Evolutionary conservation across 345 rosid species (phyloP), one percentile per base, ranked within the genome.

Genomic region (Stellera chamaejasme): DNA sequence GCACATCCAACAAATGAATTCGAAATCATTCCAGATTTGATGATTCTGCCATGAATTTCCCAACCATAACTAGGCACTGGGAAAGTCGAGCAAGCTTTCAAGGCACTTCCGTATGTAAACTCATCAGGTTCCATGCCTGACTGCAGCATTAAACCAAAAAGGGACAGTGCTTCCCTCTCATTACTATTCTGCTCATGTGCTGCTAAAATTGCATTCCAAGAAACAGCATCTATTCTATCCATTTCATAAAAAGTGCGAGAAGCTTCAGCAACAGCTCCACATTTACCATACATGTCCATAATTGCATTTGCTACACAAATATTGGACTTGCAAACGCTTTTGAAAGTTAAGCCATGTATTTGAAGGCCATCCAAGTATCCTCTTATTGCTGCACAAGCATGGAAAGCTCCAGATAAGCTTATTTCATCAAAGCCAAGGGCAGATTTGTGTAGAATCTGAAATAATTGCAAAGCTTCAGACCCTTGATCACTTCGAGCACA

Each of bases 201-300:
- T 45, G 99, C 77, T 48, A 92, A 88, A 50, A 92, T 70, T 39
- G 97, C 89, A 68, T 92, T 92, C 99, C 99, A 92, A 49, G 97
- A 84, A 49, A 92, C 84, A 47, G 77, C 83, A 72, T 92, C 96
- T 54, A 87, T 79, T 68, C 63, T 73, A 23, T 69, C 72, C 99
- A 92, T 89, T 75, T 81, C 91, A 64, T 81, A 59, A 47, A 88
- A 86, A 45, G 82, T 59, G 23, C 44, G 9, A 63, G 70, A 72
- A 13, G 94, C 97, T 72, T 89, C 99, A 13, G 14, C 44, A 27
- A 89, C 52, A 69, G 82, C 87, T 74, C 84, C 76, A 53, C 96
- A 82, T 79, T 86, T 93, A 63, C 96, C 99, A 43, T 81, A 86
- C 99, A 93, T 88, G 73, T 86, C 97, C 32, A 93, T 66, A 32